Evolutionary conservation across 1,139 yeast species (phyloP), one percentile per base, ranked within the genome.

Genomic region (Candida mesenterica): DNA sequence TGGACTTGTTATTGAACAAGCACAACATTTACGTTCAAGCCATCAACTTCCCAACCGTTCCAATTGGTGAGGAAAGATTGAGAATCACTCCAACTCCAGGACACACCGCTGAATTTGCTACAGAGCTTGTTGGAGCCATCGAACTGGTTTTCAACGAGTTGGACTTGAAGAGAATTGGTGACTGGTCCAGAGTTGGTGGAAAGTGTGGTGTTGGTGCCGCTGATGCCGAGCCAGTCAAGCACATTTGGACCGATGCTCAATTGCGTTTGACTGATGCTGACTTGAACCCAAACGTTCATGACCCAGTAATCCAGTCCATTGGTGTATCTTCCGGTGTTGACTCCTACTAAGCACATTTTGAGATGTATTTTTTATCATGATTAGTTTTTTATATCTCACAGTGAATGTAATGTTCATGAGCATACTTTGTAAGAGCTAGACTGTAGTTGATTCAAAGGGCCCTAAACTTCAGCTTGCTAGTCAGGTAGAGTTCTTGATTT

Each of bases 41-140:
- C 37, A 92, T 92, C 62, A 92, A 92, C 68, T 92, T 85, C 79
- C 99, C 99, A 39, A 92, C 98, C 18, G 98, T 92, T 40, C 85
- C 97, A 26, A 82, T 87, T 54, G 98, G 98, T 43, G 82, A 89
- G 48, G 99, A 92, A 68, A 81, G 98, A 60, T 77, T 92, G 57
- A 81, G 99, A 66, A 82, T 92, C 56, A 92, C 98, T 14, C 97
- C 99, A 36, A 90, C 98, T 28, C 99, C 99, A 28, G 97, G 97
- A 38, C 99, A 92, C 62, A 77, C 79, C 22, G 72, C 79, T 40
- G 84, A 82, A 43, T 72, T 87, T 39, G 75, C 92, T 40, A 87
- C 89, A 57, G 75, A 80, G 46, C 75, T 92, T 51, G 73, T 92
- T 42, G 75, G 66, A 10, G 90, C 97, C 5, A 70, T 94, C 34